Base-by-base conservation (phyloP, 169 alveolate genomes). In the Eimeria maxima region DNA sequence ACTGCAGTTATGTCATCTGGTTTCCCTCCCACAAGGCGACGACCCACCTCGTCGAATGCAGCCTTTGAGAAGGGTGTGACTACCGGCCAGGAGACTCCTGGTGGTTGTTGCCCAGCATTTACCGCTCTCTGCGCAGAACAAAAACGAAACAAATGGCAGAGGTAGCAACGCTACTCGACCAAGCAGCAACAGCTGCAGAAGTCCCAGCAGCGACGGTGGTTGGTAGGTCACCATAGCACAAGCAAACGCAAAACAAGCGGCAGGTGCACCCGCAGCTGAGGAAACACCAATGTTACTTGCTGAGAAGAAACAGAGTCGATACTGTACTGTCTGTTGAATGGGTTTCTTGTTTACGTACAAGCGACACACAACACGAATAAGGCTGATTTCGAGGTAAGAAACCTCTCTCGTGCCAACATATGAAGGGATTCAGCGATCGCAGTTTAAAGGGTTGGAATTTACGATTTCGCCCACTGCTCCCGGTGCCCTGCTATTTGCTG, bases 1-100 rank as follows among this genome's bases (percentile, higher is more conserved):
- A 96, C 97, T 11, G 95, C 98, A 8, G 98, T 96, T 47, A 90
- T 97, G 95, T 97, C 98, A 74, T 97, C 98, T 2, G 98, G 98
- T 73, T 97, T 97, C 42, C 98, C 98, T 29, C 98, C 98, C 67
- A 81, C 95, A 33, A 96, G 93, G 18, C 96, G 96, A 84, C 96
- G 90, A 47, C 97, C 97, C 44, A 97, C 95, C 73, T 96, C 97
- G 65, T 94, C 88, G 67, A 83, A 86, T 16, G 97, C 97, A 3
- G 97, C 97, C 60, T 96, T 95, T 29, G 97, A 88, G 93, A 95
- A 97, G 16, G 98, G 98, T 2, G 98, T 97, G 13, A 84, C 96
- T 10, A 84, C 76, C 7, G 93, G 93, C 53, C 55, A 55, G 55
- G 78, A 84, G 42, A 84, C 93, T 3, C 93, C 93, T 5, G 93